Percentiles rank a stretch among this genome's conserved stretches.
Evolutionary conservation across 2,329 filamentous ascomycete species (phyloP).

Genomic region (Botryotinia narcissicola): DNA sequence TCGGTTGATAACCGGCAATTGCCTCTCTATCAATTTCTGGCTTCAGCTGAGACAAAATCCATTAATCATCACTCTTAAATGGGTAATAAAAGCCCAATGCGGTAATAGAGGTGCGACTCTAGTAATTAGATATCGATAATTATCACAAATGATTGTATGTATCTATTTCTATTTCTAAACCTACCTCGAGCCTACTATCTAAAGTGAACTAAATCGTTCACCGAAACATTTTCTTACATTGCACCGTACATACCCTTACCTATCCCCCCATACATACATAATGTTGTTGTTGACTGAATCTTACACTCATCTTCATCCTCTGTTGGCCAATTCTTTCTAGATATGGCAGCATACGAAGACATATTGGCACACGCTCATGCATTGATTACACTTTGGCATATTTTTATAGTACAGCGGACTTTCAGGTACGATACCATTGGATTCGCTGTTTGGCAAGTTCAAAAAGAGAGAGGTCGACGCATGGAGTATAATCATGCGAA

Average conservation of each 20-base stretch:
- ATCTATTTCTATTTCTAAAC: not conserved
- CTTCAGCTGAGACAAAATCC: not conserved
- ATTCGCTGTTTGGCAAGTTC: not conserved
- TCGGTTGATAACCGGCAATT: slow-evolving; percentile 8
- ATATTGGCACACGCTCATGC: not conserved
- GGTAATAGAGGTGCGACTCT: not conserved
- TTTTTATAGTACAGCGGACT: not conserved
- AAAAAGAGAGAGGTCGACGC: not conserved
- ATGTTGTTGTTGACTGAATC: too few species aligned
- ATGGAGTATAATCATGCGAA: slow-evolving; percentile 7
- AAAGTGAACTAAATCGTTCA: not conserved
- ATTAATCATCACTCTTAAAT: not conserved
- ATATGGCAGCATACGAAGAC: not conserved
- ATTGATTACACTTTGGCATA: not conserved
- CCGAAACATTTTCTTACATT: not conserved
- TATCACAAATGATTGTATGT: not conserved
- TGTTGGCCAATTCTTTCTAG: not conserved
- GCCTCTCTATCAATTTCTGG: slow-evolving; percentile 3
- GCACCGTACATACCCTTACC: not conserved
- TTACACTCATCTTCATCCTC: not conserved
- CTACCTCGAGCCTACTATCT: not conserved
- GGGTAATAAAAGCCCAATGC: not conserved
- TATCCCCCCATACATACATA: too few species aligned
- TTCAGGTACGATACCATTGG: not conserved
- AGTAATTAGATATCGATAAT: not conserved